phyloP scores from a whole-genome alignment of 148 eudicot species.

The Spergularia bocconei region DNA sequence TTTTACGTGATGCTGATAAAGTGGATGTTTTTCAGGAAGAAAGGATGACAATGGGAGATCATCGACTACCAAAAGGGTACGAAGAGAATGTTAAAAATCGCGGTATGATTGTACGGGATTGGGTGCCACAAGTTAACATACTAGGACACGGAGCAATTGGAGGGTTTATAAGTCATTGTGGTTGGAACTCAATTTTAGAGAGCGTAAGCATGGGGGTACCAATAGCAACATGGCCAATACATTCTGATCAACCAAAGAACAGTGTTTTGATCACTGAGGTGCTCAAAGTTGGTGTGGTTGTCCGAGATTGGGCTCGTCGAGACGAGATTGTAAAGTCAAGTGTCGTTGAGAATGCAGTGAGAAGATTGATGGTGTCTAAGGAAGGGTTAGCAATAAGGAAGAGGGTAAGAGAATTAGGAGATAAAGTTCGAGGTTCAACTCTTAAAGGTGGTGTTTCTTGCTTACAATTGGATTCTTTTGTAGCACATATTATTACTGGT shows the following conservation, averaged over 20 bases:
- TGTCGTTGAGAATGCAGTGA: conserved; percentile 32
- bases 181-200: conserved; percentile 78
- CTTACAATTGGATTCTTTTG: conserved; percentile 48
- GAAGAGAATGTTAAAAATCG: conserved; percentile 45
- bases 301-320: conserved; percentile 40
- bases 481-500: conserved; percentile 47
- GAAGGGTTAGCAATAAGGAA: conserved; percentile 46
- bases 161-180: conserved; percentile 66
- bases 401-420: conserved; percentile 42
- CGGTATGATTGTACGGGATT: conserved; percentile 50
- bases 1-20: conserved; percentile 37
- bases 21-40: conserved; percentile 13
- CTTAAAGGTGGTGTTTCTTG: conserved; percentile 44
- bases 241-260: conserved; percentile 63
- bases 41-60: conserved; percentile 1
- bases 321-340: conserved; percentile 28
- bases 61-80: conserved; percentile 48
- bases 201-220: conserved; percentile 66
- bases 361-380: conserved; percentile 38
- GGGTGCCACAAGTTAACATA: conserved; percentile 70
- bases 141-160: conserved; percentile 45
- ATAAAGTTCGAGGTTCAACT: conserved; percentile 25
- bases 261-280: conserved; percentile 36
- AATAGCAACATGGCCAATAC: conserved; percentile 60
- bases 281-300: conserved; percentile 33